phyloP scores from a whole-genome alignment of 2,329 filamentous ascomycete species.

The Penicillium sp. region DNA sequence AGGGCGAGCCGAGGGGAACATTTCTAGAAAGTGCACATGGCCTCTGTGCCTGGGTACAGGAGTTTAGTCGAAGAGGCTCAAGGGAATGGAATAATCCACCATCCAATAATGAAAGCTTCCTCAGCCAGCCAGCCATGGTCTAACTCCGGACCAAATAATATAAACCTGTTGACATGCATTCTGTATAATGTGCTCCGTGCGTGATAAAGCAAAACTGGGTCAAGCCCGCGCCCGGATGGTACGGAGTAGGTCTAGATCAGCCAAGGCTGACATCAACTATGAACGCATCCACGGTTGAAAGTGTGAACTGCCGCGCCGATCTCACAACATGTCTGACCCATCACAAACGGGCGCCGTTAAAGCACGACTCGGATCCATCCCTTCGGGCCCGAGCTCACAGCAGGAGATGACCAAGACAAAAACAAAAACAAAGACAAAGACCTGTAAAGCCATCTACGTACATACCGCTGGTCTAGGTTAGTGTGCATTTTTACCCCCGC shows the following conservation, averaged over 20 bases:
- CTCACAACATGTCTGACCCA: not conserved
- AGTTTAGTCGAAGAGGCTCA: not conserved
- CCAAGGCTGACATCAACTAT: conserved; percentile 10
- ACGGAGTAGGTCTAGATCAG: conserved; percentile 7
- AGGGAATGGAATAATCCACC: not conserved
- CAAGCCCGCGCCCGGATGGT: not conserved
- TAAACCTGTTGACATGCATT: not conserved
- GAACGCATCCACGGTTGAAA: conserved; percentile 8
- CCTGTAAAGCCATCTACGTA: not conserved
- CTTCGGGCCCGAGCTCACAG: not conserved
- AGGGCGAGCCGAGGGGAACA: not conserved
- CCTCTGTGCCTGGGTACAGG: not conserved
- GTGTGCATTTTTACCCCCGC: not conserved
- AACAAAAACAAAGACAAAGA: not conserved
- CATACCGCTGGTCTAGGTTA: not conserved
- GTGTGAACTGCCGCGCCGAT: not conserved
- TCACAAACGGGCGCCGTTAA: not conserved
- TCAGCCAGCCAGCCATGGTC: not conserved
- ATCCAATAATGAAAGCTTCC: not conserved
- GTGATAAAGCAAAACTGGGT: not conserved
- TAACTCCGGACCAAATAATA: not conserved
- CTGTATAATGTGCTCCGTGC: not conserved
- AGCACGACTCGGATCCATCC: not conserved
- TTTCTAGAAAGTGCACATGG: not conserved
- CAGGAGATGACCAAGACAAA: not conserved